Conservation (phyloP, 768 basidiomycete genomes). For the Lentinula sp. region DNA sequence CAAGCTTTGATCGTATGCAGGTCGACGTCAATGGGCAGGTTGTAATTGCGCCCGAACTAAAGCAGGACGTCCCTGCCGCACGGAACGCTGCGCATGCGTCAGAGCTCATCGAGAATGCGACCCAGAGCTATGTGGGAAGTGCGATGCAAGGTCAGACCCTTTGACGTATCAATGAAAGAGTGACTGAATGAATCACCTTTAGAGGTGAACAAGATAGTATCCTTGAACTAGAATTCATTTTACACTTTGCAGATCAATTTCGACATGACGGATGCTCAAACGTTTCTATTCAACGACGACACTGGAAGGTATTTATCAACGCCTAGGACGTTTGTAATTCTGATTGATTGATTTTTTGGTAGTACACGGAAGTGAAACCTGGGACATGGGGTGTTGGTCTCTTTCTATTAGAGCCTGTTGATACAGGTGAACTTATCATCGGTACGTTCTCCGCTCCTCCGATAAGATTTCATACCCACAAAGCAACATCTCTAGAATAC, state of each 20-base stretch:
- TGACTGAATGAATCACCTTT: not conserved
- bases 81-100: constrained; percentile 46
- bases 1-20: constrained; percentile 23
- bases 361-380: constrained; percentile 37
- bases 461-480: not conserved
- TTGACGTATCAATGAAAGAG: not conserved
- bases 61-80: constrained; percentile 25
- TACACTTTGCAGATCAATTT: not conserved
- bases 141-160: constrained; percentile 39
- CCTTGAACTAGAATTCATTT: not conserved
- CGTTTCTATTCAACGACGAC: constrained; percentile 38
- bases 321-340: not conserved
- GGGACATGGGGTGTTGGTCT: constrained; percentile 49
- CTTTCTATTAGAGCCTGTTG: constrained; percentile 39
- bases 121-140: constrained; percentile 53
- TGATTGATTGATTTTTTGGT: constrained; percentile 7
- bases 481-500: constrained; percentile 42
- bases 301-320: constrained; percentile 31
- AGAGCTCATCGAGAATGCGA: constrained; percentile 56
- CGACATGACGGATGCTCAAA: constrained; percentile 23
- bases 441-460: constrained; percentile 23
- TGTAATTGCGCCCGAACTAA: constrained; percentile 39
- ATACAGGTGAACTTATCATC: constrained; percentile 39
- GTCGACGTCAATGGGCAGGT: constrained; percentile 48
- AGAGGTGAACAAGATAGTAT: not conserved